Evolutionary conservation across 1,139 yeast genomes (phyloP).

Genomic region (Meyerozyma guilliermondii): DNA sequence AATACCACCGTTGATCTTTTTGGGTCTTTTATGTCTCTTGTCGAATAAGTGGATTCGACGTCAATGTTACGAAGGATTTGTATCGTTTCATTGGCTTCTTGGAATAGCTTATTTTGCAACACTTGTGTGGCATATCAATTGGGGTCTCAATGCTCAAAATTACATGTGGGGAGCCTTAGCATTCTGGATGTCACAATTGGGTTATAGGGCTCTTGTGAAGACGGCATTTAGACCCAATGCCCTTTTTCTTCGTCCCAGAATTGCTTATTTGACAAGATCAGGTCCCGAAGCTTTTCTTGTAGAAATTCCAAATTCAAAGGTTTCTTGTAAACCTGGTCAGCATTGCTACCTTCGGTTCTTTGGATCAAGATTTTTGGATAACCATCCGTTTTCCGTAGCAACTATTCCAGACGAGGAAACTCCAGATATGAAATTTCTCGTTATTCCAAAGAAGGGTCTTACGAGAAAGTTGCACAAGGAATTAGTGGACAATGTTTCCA

Average conservation of each 20-base stretch:
- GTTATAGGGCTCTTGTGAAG: conserved; percentile 47
- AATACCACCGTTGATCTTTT: conserved; percentile 39
- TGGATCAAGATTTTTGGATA: conserved; percentile 43
- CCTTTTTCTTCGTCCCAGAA: conserved; percentile 42
- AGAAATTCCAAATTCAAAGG: conserved; percentile 29
- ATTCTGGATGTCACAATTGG: conserved; percentile 50
- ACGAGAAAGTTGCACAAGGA: conserved; percentile 30
- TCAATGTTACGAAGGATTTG: conserved; percentile 45
- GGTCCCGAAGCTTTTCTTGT: conserved; percentile 38
- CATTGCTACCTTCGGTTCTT: conserved; percentile 51
- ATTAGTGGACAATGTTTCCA: conserved; percentile 18
- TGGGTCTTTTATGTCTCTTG: conserved; percentile 41
- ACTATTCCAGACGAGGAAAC: conserved; percentile 20
- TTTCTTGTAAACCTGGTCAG: conserved; percentile 57
- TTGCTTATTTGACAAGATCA: conserved; percentile 29
- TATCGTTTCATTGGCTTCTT: conserved; percentile 54
- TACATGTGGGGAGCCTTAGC: conserved; percentile 56
- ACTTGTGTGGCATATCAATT: conserved; percentile 46
- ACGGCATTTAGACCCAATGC: conserved; percentile 43
- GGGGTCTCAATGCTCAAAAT: conserved; percentile 32
- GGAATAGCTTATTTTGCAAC: conserved; percentile 52
- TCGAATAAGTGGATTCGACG: conserved; percentile 44
- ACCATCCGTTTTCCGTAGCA: conserved; percentile 62
- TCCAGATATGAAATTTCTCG: conserved; percentile 39
- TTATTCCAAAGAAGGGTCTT: conserved; percentile 50